Conservation (phyloP, 2,329 filamentous ascomycete species). For the Elsinoe perseae region DNA sequence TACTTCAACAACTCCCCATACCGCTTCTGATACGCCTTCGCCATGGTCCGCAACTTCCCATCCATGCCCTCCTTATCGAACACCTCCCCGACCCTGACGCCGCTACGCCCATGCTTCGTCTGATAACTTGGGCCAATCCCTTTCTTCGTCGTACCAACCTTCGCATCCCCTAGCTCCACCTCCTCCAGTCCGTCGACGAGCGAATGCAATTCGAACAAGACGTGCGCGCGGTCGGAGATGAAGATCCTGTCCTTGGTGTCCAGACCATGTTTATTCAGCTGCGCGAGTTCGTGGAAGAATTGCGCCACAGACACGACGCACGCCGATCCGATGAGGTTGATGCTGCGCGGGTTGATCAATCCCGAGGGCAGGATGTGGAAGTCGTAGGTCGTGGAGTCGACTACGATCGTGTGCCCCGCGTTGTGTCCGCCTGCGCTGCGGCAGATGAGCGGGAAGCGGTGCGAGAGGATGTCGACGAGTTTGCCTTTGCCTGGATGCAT, state of each 20-base stretch:
- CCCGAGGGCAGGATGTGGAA: slow-evolving; percentile 60
- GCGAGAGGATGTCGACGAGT: slow-evolving; percentile 43
- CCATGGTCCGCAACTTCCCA: slow-evolving; percentile 55
- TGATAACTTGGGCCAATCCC: slow-evolving; percentile 51
- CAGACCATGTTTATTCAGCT: slow-evolving; percentile 54
- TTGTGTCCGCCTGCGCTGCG: slow-evolving; percentile 55
- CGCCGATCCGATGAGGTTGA: slow-evolving; percentile 61
- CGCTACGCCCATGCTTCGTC: slow-evolving; percentile 57
- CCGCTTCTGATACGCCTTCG: slow-evolving; percentile 56
- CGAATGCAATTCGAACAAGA: slow-evolving; percentile 58
- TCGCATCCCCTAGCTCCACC: slow-evolving; percentile 43
- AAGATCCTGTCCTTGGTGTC: slow-evolving; percentile 53
- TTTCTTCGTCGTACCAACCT: slow-evolving; percentile 45
- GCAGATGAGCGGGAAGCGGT: slow-evolving; percentile 49
- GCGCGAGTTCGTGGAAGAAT: slow-evolving; percentile 59
- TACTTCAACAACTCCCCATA: slow-evolving; percentile 60
- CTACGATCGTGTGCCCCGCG: slow-evolving; percentile 43
- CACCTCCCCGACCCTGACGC: slow-evolving; percentile 58
- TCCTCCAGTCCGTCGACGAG: slow-evolving; percentile 60
- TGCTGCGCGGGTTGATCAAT: slow-evolving; percentile 60
- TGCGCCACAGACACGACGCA: slow-evolving; percentile 61
- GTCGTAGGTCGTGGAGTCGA: slow-evolving; percentile 43
- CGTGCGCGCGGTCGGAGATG: slow-evolving; percentile 56
- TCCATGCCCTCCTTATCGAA: slow-evolving; percentile 62
- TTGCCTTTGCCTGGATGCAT: slow-evolving; percentile 44